Conservation (phyloP, 805 yeast genomes). For the Ogataea henricii region DNA sequence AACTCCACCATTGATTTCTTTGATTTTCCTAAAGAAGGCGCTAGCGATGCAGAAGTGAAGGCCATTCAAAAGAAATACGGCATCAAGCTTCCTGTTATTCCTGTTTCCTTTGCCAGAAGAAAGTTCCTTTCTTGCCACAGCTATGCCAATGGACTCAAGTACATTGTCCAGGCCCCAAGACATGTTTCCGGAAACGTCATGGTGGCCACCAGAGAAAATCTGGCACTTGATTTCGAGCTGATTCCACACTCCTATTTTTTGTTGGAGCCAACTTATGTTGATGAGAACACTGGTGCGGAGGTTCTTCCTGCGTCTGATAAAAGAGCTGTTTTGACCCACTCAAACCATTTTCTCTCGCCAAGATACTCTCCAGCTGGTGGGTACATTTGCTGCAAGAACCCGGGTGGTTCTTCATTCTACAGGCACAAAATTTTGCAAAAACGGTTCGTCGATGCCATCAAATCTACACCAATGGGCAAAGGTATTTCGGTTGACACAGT, state of each 20-base stretch:
- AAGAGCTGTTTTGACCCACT: constrained; percentile 12
- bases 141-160: constrained; percentile 14
- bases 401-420: constrained; percentile 13
- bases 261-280: constrained; percentile 11
- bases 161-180: constrained; percentile 15
- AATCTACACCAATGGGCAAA: constrained; percentile 10
- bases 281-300: constrained; percentile 12
- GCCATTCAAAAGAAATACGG: constrained; percentile 6
- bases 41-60: constrained; percentile 2
- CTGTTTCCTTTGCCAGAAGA: constrained; percentile 17
- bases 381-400: constrained; percentile 8
- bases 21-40: constrained; percentile 7
- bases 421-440: constrained; percentile 8
- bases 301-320: constrained; percentile 11
- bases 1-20: constrained; percentile 14
- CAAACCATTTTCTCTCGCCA: constrained; percentile 12
- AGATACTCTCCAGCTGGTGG: constrained; percentile 11
- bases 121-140: constrained; percentile 14
- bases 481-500: constrained; percentile 11
- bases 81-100: constrained; percentile 12
- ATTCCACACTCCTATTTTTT: constrained; percentile 14
- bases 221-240: constrained; percentile 12
- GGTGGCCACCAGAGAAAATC: constrained; percentile 12
- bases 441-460: constrained; percentile 11
- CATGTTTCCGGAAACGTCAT: constrained; percentile 13